Base-by-base conservation (phyloP, 371 early-diverging fungal species). In the Lichtheimia corymbifera region DNA sequence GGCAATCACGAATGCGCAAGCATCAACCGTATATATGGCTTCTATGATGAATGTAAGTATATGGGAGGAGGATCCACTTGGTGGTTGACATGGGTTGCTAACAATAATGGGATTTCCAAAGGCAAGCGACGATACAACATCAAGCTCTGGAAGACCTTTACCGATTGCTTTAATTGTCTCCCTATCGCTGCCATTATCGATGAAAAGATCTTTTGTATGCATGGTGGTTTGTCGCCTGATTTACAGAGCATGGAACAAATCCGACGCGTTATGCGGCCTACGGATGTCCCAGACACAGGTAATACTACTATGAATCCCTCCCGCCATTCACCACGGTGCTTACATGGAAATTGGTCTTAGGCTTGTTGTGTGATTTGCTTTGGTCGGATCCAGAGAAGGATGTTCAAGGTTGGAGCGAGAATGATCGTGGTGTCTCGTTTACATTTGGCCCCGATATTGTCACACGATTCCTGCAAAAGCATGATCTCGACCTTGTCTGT, bases 161-260 rank as follows among this genome's bases (percentile, higher is more conserved):
- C 96, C 5, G 98, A 97, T 71, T 92, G 93, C 50, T 99, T 99
- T 84, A 98, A 99, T 74, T 97, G 97, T 65, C 79, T 99, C 58
- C 99, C 99, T 3, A 91, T 99, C 55, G 95, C 97, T 14, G 99
- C 97, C 4, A 80, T 99, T 53, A 91, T 99, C 50, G 99, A 95
- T 68, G 95, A 93, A 71, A 95, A 95, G 84, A 96, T 97, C 59
- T 93, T 99, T 65, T 94, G 96, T 73, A 95, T 99, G 78, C 99
- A 99, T 74, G 99, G 99, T 20, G 99, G 99, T 18, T 86, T 99
- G 49, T 97, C 98, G n/a, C 99, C 99, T 3, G 88, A 86, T 66
- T 79, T 91, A 25, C 82, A 83, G 50, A 91, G 82, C 53, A 91
- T 98, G 91, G 97, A 98, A 63, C 96, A 99, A 72, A 97, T 98